Evolutionary conservation across 257 asterid species (phyloP).

Genomic region (Nicotiana noctiflora): DNA sequence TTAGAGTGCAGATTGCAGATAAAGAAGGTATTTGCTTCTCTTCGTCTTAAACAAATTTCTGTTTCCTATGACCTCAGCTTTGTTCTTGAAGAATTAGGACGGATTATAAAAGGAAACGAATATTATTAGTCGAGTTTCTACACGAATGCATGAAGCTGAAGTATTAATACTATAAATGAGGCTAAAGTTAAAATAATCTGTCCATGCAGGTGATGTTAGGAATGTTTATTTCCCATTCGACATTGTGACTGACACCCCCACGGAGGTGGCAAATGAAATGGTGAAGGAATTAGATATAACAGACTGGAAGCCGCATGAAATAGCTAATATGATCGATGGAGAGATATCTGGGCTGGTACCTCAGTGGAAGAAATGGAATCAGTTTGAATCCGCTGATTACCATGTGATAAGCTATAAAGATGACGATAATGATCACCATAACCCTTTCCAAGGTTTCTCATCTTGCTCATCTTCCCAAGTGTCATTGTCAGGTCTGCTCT

Average conservation of each 20-base stretch:
- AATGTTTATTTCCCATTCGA: slow-evolving; percentile 92
- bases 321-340: slow-evolving; percentile 88
- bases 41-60: neutral
- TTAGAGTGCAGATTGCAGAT: slow-evolving; percentile 78
- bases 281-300: slow-evolving; percentile 84
- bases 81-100: neutral
- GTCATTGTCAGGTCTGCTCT: slow-evolving; percentile 38
- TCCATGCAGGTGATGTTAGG: slow-evolving; percentile 53
- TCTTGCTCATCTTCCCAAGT: slow-evolving; percentile 62
- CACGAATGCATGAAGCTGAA: neutral
- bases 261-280: slow-evolving; percentile 89
- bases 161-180: neutral
- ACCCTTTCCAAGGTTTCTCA: slow-evolving; percentile 37
- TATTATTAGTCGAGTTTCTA: neutral
- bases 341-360: slow-evolving; percentile 81
- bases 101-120: neutral
- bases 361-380: slow-evolving; percentile 35
- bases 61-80: neutral
- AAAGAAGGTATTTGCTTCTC: slow-evolving; percentile 46
- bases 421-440: slow-evolving; percentile 45
- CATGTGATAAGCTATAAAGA: slow-evolving; percentile 42
- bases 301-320: slow-evolving; percentile 85
- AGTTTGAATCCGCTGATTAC: slow-evolving; percentile 23
- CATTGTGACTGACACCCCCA: slow-evolving; percentile 59
- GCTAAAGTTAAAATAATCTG: neutral